phyloP scores from a whole-genome alignment of 2,329 filamentous ascomycete species.

The Microdochium nivale region DNA sequence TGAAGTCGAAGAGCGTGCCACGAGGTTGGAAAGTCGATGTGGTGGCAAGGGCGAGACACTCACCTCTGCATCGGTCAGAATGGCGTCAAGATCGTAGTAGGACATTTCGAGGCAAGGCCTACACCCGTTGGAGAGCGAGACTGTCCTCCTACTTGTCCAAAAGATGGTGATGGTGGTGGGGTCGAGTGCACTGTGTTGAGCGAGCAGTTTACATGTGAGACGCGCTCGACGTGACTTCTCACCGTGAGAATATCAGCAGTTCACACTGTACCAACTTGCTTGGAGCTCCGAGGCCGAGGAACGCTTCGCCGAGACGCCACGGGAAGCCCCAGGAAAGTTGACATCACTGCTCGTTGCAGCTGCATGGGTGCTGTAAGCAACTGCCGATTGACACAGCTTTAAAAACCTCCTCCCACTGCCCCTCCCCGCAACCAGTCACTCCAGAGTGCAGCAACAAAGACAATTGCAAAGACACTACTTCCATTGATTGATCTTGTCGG shows the following conservation, averaged over 20 bases:
- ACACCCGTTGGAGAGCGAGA: neutral
- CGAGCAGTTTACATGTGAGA: neutral
- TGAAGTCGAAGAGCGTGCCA: conserved; percentile 2
- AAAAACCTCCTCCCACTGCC: too few species aligned
- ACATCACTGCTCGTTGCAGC: neutral
- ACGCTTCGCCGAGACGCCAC: neutral
- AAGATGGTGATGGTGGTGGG: neutral
- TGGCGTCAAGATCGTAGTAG: conserved; percentile 79
- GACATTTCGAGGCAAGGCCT: conserved; percentile 34
- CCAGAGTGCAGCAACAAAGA: neutral
- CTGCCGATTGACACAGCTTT: too few species aligned
- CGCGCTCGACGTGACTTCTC: neutral
- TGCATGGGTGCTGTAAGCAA: too few species aligned
- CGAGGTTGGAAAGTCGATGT: neutral
- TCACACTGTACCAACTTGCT: neutral
- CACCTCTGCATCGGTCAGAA: conserved; percentile 78
- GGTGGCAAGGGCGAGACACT: conserved; percentile 2
- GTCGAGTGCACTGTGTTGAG: neutral
- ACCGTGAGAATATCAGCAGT: neutral
- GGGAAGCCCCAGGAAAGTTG: neutral
- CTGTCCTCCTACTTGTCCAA: neutral
- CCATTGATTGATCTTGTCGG: neutral
- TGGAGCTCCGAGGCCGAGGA: neutral
- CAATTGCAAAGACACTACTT: neutral
- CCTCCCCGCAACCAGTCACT: neutral